Base-by-base conservation (phyloP, 768 basidiomycete genomes). In the Auricularia cornea region DNA sequence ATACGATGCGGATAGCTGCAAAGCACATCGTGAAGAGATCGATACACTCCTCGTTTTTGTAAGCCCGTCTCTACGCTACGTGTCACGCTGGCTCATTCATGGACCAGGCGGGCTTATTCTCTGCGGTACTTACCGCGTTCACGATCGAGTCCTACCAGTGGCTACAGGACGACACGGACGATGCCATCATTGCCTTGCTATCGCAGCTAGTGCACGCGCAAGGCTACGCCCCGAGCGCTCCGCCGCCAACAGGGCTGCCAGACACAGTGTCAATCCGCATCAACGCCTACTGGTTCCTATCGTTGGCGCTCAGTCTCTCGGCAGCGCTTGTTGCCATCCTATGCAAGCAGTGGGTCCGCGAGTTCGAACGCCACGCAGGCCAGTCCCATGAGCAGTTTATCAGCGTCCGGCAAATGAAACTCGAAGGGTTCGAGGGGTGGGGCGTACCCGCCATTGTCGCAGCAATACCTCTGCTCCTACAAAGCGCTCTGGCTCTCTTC, bases 251-350 rank as follows among this genome's bases (percentile, higher is more conserved):
- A 28, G 48, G 52, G 38, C 28, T 11, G 29, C 59, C 79, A 60
- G 38, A 40, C 38, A 8, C 80, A 81, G 63, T 84, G 81, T 65
- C 83, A 81, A 70, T 83, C 82, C 54, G 74, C 77, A 62, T 72
- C 56, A 74, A 73, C 60, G 54, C 52, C 8, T 63, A 72, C 1
- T 71, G 70, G 69, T 70, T 70, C 63, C 59, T 67, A 1, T 69
- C 68, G 44, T 70, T 74, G 14, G 60, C 67, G 2, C 62, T 68
- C 38, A 68, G 66, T 29, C 68, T 74, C 5, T 48, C 67, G n/a
- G 64, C 70, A 0, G 69, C 72, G 1, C 67, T 67, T 26, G 61
- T 70, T 26, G 68, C 69, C 56, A 71, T 74, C 64, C 60, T 71
- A 35, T 69, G 69, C 32, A 70, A 71, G 56, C 71, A 73, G 59